Percentiles rank a stretch among this genome's conserved stretches.
Evolutionary conservation across 441 rosid genomes (phyloP).

Genomic region (Populus tomentosa): DNA sequence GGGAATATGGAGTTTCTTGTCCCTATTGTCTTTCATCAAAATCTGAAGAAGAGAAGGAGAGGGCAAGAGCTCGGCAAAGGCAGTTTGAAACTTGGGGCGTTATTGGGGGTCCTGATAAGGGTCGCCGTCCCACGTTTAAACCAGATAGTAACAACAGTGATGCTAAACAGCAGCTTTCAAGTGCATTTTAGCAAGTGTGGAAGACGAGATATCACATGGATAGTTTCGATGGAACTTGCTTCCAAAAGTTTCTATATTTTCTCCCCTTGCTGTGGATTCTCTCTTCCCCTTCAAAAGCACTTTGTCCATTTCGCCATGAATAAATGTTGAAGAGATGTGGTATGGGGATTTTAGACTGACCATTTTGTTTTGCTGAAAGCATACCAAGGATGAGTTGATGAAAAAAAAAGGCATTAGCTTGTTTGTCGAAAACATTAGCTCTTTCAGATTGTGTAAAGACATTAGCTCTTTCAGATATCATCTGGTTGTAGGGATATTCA

Average conservation of each 20-base stretch:
- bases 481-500: too few relatives aligned
- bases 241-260: neutral
- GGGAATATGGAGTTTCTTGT: conserved; percentile 80
- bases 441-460: too few relatives aligned
- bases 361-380: neutral
- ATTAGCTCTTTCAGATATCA: too few relatives aligned
- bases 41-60: conserved; percentile 82
- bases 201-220: neutral
- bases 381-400: neutral
- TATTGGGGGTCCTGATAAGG: conserved; percentile 88
- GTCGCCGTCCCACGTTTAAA: conserved; percentile 42
- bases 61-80: conserved; percentile 88
- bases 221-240: neutral
- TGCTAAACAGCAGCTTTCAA: neutral
- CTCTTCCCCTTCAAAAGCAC: neutral
- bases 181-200: neutral
- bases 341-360: neutral
- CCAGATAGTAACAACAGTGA: neutral
- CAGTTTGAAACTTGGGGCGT: conserved; percentile 84
- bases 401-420: too few relatives aligned
- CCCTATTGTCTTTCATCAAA: conserved; percentile 69
- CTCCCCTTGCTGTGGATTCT: too few relatives aligned
- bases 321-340: neutral
- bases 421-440: too few relatives aligned
- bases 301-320: neutral